A percentile compares a stretch with the other conserved stretches of the same genome.
Conservation (phyloP, 192 early-diverging fungal genomes). For the Gorgonomyces haynaldii region DNA sequence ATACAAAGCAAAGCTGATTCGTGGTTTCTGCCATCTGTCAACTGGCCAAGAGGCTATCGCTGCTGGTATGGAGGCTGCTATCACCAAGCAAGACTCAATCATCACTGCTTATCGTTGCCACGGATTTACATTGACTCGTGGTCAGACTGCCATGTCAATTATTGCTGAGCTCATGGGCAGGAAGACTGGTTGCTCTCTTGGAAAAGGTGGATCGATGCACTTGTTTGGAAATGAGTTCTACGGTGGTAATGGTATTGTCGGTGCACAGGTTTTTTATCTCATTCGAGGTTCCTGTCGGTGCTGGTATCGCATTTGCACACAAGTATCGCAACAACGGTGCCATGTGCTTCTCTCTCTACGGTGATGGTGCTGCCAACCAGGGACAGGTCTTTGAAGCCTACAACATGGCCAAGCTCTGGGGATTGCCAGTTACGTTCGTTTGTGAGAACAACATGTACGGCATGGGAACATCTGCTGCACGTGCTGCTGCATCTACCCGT, state of each 20-base stretch:
- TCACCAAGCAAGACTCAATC: constrained; percentile 76
- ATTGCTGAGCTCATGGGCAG: constrained; percentile 57
- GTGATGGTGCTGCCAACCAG: constrained; percentile 97
- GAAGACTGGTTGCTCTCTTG: constrained; percentile 70
- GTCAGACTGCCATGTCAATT: constrained; percentile 32
- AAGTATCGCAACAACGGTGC: constrained; percentile 71
- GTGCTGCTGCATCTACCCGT: constrained; percentile 84
- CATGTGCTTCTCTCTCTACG: constrained; percentile 86
- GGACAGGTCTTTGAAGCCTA: constrained; percentile 98
- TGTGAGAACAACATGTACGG: constrained; percentile 99
- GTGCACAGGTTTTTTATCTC: constrained; percentile 60
- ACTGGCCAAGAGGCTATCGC: constrained; percentile 93
- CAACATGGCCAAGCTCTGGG: constrained; percentile 99
- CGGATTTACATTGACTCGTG: constrained; percentile 88
- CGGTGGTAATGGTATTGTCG: constrained; percentile 98
- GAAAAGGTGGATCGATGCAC: constrained; percentile 99
- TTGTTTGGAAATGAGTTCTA: constrained; percentile 94
- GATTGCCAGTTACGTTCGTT: constrained; percentile 69
- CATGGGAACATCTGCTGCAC: constrained; percentile 87
- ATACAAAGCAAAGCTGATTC: constrained; percentile 94
- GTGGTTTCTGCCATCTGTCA: constrained; percentile 98
- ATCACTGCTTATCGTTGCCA: constrained; percentile 99
- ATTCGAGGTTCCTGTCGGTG: constrained; percentile 27
- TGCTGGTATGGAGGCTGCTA: constrained; percentile 86
- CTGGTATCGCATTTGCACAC: constrained; percentile 74